A percentile compares a stretch with the other conserved stretches of the same genome.
Evolutionary conservation across 2,329 filamentous ascomycete species (phyloP).

Genomic region (Stachybotrys echinatus): DNA sequence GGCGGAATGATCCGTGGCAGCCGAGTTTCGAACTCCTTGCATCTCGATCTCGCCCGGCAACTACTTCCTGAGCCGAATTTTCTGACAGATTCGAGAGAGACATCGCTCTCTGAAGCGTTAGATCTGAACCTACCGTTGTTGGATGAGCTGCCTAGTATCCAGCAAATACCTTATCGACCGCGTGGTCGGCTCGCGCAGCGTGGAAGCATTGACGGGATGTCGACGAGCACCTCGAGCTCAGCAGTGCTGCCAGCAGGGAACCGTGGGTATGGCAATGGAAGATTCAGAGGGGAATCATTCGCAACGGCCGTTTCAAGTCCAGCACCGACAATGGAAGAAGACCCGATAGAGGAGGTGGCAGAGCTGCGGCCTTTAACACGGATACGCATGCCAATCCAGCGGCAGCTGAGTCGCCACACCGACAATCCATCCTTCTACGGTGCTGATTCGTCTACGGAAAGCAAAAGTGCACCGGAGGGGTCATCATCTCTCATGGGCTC

Average conservation of each 20-base stretch:
- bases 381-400: slow-evolving; percentile 10
- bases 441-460: slow-evolving; percentile 11
- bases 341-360: slow-evolving; percentile 2
- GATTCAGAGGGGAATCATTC: slow-evolving; percentile 6
- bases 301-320: slow-evolving; percentile 4
- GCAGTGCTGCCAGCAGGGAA: slow-evolving; percentile 19
- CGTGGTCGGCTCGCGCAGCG: slow-evolving; percentile 10
- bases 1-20: not conserved
- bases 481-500: slow-evolving; percentile 27
- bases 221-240: slow-evolving; percentile 26
- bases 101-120: slow-evolving; percentile 19
- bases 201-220: slow-evolving; percentile 17
- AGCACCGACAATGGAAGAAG: slow-evolving; percentile 3
- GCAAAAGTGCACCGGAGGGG: slow-evolving; percentile 18
- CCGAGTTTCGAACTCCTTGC: not conserved
- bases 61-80: slow-evolving; percentile 23
- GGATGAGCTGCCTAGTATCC: slow-evolving; percentile 17
- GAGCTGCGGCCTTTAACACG: not conserved
- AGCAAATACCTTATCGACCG: slow-evolving; percentile 8
- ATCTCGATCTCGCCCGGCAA: slow-evolving; percentile 11
- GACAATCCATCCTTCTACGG: slow-evolving; percentile 17
- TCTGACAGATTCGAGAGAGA: slow-evolving; percentile 15
- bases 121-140: slow-evolving; percentile 22
- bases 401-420: not conserved
- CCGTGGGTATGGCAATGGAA: slow-evolving; percentile 2